Evolutionary conservation across 257 asterid genomes (phyloP), one percentile per base, ranked within the genome.

Genomic region (Nicotiana paniculata): DNA sequence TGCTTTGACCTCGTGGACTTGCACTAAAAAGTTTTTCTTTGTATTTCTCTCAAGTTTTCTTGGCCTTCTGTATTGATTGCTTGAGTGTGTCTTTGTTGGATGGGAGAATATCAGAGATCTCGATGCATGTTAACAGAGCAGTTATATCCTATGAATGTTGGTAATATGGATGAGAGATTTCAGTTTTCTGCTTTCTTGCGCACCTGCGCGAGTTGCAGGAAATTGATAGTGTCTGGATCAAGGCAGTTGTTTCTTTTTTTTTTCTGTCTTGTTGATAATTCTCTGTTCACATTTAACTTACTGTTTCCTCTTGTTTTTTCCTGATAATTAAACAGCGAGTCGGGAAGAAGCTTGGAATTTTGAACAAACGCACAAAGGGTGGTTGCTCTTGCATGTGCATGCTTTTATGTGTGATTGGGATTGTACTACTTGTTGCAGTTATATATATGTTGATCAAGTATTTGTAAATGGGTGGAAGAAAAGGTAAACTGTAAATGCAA

Each of bases 351-450:
- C 97, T 95, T 75, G 96, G 93, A 51, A 84, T 87, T 32, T 70
- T 95, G 89, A 93, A 89, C 83, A 93, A 91, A 82, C 90, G 93
- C 37, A 90, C 97, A 7, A 94, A 91, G 86, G 97, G 96, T 67
- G 96, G 97, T 82, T 96, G 99, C 92, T 90, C 99, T 77, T 96
- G 98, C 95, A 43, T 93, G 89, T 72, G 90, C 89, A 81, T 96
- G 90, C 89, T 91, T 57, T 76, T 90, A 46, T 87, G 98, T 3
- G 93, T 93, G 18, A 48, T 93, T 2, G 98, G 97, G 81, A 94
- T 96, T 58, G 89, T 90, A 33, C 84, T 83, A 53, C 89, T 96
- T 88, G 80, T 91, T 66, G 87, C 85, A 3, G 89, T 90, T 62
- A 92, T 93, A 89, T 94, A 87, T 70, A 9, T 93, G 86, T 89